Evolutionary conservation across 2,329 filamentous ascomycete genomes (phyloP).

Genomic region (Trichoderma sp.): DNA sequence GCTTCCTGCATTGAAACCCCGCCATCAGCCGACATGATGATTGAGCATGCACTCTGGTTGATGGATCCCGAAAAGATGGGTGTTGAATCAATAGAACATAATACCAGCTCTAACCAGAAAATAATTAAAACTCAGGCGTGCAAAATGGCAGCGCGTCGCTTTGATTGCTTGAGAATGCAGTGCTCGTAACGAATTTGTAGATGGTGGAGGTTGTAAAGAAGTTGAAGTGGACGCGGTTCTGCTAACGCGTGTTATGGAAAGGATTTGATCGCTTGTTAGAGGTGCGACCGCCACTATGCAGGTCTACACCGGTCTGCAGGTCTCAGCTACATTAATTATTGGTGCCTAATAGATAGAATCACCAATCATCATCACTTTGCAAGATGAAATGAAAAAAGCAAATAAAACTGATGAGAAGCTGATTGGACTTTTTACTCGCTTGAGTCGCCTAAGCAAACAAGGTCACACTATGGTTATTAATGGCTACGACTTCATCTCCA

Average conservation of each 20-base stretch:
- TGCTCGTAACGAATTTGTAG: not conserved
- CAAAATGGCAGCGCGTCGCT: not conserved
- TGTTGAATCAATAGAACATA: not conserved
- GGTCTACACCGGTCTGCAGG: not conserved
- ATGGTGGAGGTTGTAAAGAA: not conserved
- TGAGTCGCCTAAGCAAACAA: not conserved
- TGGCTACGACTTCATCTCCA: too few relatives aligned
- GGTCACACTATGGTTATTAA: not conserved
- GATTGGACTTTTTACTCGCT: not conserved
- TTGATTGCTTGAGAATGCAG: not conserved
- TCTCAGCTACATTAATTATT: not conserved
- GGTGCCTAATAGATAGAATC: not conserved
- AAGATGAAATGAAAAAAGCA: not conserved
- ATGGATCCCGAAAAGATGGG: not conserved
- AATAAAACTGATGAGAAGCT: not conserved
- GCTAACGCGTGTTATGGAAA: not conserved
- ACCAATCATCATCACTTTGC: not conserved
- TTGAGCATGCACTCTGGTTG: not conserved
- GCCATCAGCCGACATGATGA: not conserved
- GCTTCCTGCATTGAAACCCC: slow-evolving; percentile 31
- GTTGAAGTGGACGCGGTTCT: not conserved
- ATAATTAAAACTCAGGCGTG: not conserved
- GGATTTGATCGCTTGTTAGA: not conserved
- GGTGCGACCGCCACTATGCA: not conserved
- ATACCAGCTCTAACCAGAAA: too few relatives aligned